phyloP scores from a whole-genome alignment of 176 grass and related monocot genomes.

The Oryza rufipogon region DNA sequence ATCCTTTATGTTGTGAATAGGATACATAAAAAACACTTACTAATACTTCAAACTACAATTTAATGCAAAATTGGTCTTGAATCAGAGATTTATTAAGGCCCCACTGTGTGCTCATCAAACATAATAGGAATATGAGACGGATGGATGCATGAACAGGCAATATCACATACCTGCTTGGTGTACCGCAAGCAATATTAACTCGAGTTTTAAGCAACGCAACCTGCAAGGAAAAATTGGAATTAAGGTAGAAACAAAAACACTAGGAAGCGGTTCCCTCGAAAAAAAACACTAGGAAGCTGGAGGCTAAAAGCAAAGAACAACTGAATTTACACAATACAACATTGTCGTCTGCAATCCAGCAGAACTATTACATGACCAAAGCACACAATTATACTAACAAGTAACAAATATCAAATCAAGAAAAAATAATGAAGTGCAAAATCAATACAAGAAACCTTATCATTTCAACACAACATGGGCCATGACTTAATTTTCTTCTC shows the following conservation, averaged over 20 bases:
- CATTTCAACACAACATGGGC: neutral
- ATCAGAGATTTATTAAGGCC: constrained; percentile 12
- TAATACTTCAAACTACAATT: neutral
- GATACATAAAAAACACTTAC: constrained; percentile 14
- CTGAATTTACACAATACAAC: neutral
- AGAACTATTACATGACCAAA: constrained; percentile 7
- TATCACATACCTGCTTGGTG: constrained; percentile 79
- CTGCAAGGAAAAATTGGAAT: constrained; percentile 40
- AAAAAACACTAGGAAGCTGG: neutral
- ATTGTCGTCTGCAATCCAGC: neutral
- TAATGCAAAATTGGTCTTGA: neutral
- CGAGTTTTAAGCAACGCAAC: constrained; percentile 61
- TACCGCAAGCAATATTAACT: constrained; percentile 95
- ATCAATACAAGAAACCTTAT: neutral
- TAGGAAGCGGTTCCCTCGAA: neutral
- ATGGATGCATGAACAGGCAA: constrained; percentile 37
- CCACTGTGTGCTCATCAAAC: neutral
- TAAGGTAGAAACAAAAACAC: neutral
- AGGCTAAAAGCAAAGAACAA: constrained; percentile 23
- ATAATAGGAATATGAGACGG: constrained; percentile 11
- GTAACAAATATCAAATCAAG: neutral
- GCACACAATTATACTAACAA: neutral
- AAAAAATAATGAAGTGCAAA: constrained; percentile 7
- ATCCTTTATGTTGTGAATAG: neutral
- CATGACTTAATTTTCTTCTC: neutral